Percentiles rank a stretch among this genome's conserved stretches.
Evolutionary conservation across 805 yeast species (phyloP).

Genomic region (Cyberlindnera misumaiensis): DNA sequence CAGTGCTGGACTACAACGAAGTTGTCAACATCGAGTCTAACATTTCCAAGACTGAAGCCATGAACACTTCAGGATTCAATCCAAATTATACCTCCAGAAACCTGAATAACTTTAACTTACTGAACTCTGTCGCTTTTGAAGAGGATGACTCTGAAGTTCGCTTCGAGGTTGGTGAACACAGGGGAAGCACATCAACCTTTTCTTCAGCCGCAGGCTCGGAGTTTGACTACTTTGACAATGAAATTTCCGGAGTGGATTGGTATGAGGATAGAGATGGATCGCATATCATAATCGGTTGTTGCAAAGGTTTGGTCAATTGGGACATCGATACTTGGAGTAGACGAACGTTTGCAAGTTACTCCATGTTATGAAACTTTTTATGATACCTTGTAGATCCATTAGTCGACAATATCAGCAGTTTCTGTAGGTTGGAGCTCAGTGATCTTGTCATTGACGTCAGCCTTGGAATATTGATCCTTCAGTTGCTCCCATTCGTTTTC

Average conservation of each 20-base stretch:
- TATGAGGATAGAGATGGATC: conserved; percentile 43
- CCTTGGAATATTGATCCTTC: conserved; percentile 34
- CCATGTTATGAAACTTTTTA: background rate
- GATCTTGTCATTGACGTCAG: conserved; percentile 13
- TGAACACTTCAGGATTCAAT: background rate
- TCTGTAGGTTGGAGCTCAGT: conserved; percentile 4
- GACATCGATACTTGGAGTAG: conserved; percentile 59
- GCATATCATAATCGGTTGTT: conserved; percentile 53
- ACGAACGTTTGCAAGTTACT: conserved; percentile 43
- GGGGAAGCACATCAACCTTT: conserved; percentile 6
- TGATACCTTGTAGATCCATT: conserved; percentile 1
- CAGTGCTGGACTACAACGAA: conserved; percentile 20
- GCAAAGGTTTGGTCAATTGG: conserved; percentile 66
- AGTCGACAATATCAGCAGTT: conserved; percentile 38
- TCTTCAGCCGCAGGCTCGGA: conserved; percentile 10
- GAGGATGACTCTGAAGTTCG: conserved; percentile 16
- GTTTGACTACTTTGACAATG: conserved; percentile 32
- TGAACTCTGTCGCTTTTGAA: conserved; percentile 10
- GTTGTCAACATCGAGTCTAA: conserved; percentile 16
- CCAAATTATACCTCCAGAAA: conserved; percentile 14
- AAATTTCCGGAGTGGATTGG: conserved; percentile 60
- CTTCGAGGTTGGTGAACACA: conserved; percentile 5
- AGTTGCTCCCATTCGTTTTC: conserved; percentile 60
- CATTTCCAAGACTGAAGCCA: background rate
- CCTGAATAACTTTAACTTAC: conserved; percentile 19